Percentiles rank a stretch among this genome's conserved stretches.
Evolutionary conservation across 306 rosid genomes (phyloP).

Genomic region (Coriaria nepalensis): DNA sequence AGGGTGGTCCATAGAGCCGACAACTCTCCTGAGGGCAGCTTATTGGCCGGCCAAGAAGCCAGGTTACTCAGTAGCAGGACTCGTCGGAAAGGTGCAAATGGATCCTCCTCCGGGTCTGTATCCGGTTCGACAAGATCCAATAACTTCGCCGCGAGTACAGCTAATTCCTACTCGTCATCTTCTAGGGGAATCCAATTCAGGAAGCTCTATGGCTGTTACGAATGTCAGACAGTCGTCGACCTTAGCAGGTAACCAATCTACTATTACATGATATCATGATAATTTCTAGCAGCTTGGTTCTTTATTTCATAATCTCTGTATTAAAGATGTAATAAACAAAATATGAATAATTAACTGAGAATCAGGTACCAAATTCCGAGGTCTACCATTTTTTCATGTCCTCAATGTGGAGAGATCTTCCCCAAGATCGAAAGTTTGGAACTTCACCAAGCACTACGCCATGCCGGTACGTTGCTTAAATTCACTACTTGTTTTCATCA

Average conservation of each 20-base stretch:
- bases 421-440: conserved; percentile 76
- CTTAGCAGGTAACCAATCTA: conserved; percentile 47
- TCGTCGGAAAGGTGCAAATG: conserved; percentile 25
- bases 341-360: background rate
- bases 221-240: conserved; percentile 89
- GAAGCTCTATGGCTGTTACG: conserved; percentile 90
- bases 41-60: conserved; percentile 54
- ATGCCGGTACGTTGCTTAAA: conserved; percentile 54
- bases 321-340: too few species aligned
- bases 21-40: conserved; percentile 84
- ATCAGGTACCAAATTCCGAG: conserved; percentile 62
- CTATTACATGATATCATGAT: too few species aligned
- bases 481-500: too few species aligned
- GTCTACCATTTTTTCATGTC: conserved; percentile 59
- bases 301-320: too few species aligned
- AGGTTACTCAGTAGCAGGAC: conserved; percentile 21
- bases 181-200: conserved; percentile 85
- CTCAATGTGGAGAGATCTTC: conserved; percentile 90
- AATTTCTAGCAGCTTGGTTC: too few species aligned
- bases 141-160: conserved; percentile 7
- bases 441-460: conserved; percentile 87
- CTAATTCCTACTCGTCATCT: conserved; percentile 27
- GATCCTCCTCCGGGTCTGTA: conserved; percentile 23
- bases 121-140: conserved; percentile 38
- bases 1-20: conserved; percentile 71